phyloP scores from a whole-genome alignment of 2,329 filamentous ascomycete genomes.

The Ophiostoma quercus region DNA sequence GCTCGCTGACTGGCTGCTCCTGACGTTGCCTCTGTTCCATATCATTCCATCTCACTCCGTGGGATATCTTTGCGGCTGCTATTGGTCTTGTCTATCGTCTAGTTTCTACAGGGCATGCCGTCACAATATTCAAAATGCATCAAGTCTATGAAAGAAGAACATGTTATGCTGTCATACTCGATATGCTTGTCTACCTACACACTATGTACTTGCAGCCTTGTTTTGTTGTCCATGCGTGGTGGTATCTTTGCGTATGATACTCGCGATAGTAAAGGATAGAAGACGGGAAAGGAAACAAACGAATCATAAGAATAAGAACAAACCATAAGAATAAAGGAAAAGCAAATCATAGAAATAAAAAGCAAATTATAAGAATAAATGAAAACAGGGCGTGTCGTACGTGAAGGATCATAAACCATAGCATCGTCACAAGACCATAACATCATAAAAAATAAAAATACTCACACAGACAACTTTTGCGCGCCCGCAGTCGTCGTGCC shows the following conservation, averaged over 20 bases:
- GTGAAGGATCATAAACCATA: not conserved
- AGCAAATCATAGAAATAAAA: not conserved
- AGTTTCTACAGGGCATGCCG: no score
- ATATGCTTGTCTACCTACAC: not conserved
- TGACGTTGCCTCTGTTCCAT: not conserved
- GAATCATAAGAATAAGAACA: no score
- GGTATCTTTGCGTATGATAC: not conserved
- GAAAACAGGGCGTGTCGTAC: not conserved
- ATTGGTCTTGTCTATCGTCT: not conserved
- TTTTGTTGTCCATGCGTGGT: not conserved
- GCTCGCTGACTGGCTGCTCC: not conserved
- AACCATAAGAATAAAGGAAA: not conserved
- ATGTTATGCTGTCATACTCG: not conserved
- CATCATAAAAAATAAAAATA: not conserved
- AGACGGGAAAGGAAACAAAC: not conserved
- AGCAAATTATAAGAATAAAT: not conserved
- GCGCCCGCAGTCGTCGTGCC: not conserved
- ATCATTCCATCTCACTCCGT: not conserved
- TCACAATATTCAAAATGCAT: not conserved
- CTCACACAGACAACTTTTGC: not conserved
- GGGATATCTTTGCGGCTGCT: not conserved
- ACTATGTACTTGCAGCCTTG: not conserved
- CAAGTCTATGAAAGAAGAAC: not conserved
- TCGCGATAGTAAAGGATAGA: not conserved
- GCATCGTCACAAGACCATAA: no score